These are phyloP conservation scores for Tilletia walkeri DNA, from an alignment of 1,284 basidiomycete species.

Conservation along the genomic window DNA sequence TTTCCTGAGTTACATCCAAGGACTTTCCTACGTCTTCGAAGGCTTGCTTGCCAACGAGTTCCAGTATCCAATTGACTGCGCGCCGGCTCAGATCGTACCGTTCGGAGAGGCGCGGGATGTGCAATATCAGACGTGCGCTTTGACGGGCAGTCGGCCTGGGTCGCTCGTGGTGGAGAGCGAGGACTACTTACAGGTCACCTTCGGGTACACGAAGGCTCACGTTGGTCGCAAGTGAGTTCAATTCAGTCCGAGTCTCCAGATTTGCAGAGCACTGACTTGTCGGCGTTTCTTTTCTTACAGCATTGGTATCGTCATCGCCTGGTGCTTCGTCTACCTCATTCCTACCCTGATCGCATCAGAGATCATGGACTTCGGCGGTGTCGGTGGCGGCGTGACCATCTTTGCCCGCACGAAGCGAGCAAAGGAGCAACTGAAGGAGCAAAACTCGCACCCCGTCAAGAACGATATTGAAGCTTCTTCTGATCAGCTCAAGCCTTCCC, in stretches of 20 bases:
- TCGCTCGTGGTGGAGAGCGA: neutral
- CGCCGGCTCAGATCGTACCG: slow-evolving; percentile 26
- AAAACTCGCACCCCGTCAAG: neutral
- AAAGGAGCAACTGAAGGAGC: slow-evolving; percentile 17
- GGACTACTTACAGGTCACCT: slow-evolving; percentile 8
- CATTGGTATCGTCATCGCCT: slow-evolving; percentile 29
- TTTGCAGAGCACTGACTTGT: neutral
- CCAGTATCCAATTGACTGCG: slow-evolving; percentile 28
- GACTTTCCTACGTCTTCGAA: slow-evolving; percentile 63
- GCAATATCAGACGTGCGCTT: slow-evolving; percentile 35
- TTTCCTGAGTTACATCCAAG: slow-evolving; percentile 53
- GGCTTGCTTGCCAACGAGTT: slow-evolving; percentile 64
- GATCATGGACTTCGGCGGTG: slow-evolving; percentile 24
- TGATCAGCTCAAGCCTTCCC: neutral
- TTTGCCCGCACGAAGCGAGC: slow-evolving; percentile 26
- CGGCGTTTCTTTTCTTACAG: neutral
- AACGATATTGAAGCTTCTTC: slow-evolving; percentile 24
- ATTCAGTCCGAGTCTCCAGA: neutral
- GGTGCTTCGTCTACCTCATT: slow-evolving; percentile 25
- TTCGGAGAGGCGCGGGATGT: slow-evolving; percentile 24
- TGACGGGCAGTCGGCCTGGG: slow-evolving; percentile 5
- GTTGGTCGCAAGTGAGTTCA: slow-evolving; percentile 11
- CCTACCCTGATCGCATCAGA: slow-evolving; percentile 21
- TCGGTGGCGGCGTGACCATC: slow-evolving; percentile 25
- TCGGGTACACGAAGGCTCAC: slow-evolving; percentile 13